Percentiles rank a stretch among this genome's conserved stretches.
Evolutionary conservation across 345 rosid species (phyloP).

Genomic region (Arabis alpina): DNA sequence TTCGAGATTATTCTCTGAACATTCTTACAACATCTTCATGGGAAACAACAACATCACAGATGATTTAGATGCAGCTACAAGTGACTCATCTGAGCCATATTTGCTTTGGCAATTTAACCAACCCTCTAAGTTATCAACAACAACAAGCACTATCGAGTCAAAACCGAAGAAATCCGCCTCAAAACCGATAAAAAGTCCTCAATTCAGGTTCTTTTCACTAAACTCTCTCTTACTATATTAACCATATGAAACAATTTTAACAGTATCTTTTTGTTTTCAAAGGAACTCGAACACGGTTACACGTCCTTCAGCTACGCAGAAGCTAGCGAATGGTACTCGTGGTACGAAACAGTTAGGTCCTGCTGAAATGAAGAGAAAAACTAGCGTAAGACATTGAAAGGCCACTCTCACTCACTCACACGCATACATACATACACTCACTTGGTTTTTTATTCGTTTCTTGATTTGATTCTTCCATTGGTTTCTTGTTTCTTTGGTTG

Average conservation of each 20-base stretch:
- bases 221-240: neutral
- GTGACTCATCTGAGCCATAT: slow-evolving; percentile 91
- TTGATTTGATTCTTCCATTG: slow-evolving; percentile 40
- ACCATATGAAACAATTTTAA: neutral
- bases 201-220: slow-evolving; percentile 46
- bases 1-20: slow-evolving; percentile 66
- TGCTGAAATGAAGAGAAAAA: slow-evolving; percentile 68
- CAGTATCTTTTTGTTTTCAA: slow-evolving; percentile 20
- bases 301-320: slow-evolving; percentile 76
- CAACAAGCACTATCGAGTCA: slow-evolving; percentile 52
- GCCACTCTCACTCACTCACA: slow-evolving; percentile 13
- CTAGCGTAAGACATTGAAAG: slow-evolving; percentile 64
- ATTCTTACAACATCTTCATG: slow-evolving; percentile 64
- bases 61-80: slow-evolving; percentile 85
- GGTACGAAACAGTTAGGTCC: slow-evolving; percentile 57
- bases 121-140: slow-evolving; percentile 55
- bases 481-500: slow-evolving; percentile 37
- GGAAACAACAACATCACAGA: slow-evolving; percentile 64
- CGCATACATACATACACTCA: slow-evolving; percentile 44
- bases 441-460: slow-evolving; percentile 19
- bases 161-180: slow-evolving; percentile 56
- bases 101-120: slow-evolving; percentile 90
- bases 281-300: slow-evolving; percentile 51
- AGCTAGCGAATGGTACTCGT: slow-evolving; percentile 55
- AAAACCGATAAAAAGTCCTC: slow-evolving; percentile 59